phyloP scores from a whole-genome alignment of 176 grass and related monocot genomes.

The Secale cereale region DNA sequence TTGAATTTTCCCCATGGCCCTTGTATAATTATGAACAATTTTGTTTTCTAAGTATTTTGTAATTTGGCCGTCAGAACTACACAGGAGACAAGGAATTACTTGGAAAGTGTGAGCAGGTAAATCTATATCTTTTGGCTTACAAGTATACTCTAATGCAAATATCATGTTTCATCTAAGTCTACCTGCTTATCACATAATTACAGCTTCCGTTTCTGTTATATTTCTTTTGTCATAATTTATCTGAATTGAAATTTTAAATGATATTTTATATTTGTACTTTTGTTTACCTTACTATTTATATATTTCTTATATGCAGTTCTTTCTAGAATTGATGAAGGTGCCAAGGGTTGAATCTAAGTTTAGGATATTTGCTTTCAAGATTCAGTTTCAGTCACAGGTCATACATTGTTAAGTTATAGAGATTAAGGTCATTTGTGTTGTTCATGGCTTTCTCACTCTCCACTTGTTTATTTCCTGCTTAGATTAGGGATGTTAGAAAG shows the following conservation, averaged over 20 bases:
- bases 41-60: constrained; percentile 37
- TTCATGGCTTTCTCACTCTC: constrained; percentile 35
- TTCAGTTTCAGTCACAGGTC: constrained; percentile 90
- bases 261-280: constrained; percentile 9
- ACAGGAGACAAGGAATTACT: constrained; percentile 71
- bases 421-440: constrained; percentile 12
- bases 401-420: constrained; percentile 14
- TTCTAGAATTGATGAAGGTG: constrained; percentile 98
- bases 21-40: constrained; percentile 22
- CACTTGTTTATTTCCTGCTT: constrained; percentile 39
- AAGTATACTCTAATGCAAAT: not conserved
- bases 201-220: not conserved
- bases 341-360: constrained; percentile 94
- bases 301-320: constrained; percentile 54
- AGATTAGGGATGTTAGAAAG: constrained; percentile 87
- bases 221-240: not conserved
- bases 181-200: constrained; percentile 12
- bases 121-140: constrained; percentile 23
- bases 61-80: constrained; percentile 56
- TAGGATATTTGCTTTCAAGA: constrained; percentile 90
- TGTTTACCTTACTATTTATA: constrained; percentile 10
- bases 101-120: constrained; percentile 98
- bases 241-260: not conserved
- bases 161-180: constrained; percentile 17
- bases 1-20: constrained; percentile 4